These are phyloP conservation scores for Gyromitra esculenta DNA, from an alignment of 2,329 filamentous ascomycete species.

Conservation along the genomic window DNA sequence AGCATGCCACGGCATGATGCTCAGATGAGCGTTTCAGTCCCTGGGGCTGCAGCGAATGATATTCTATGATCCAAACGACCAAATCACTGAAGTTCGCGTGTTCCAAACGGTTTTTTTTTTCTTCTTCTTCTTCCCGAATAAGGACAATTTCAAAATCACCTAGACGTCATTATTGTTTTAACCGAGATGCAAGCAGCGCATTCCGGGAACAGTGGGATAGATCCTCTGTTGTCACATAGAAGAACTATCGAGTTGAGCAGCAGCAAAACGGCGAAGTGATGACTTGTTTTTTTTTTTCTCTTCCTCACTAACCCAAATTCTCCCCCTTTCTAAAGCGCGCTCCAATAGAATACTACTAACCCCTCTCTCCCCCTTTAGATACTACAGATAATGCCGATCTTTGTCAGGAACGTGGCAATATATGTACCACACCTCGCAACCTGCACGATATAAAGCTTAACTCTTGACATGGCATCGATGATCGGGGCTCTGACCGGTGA, in stretches of 20 bases:
- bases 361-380: not conserved
- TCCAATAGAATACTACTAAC: not conserved
- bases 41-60: constrained; percentile 9
- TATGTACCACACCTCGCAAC: not conserved
- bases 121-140: not conserved
- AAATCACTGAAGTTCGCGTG: constrained; percentile 24
- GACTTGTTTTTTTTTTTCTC: not conserved
- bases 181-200: constrained; percentile 20
- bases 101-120: not conserved
- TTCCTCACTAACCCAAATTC: not conserved
- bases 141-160: not conserved
- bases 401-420: constrained; percentile 25
- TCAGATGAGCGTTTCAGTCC: constrained; percentile 17
- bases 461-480: constrained; percentile 15
- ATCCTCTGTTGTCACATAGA: constrained; percentile 8
- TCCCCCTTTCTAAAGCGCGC: not conserved
- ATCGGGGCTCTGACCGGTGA: not conserved
- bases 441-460: constrained; percentile 20
- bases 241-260: not conserved
- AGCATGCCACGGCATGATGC: constrained; percentile 18
- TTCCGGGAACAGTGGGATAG: not conserved
- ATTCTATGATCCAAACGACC: constrained; percentile 9
- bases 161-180: constrained; percentile 17
- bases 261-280: not conserved
- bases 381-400: not conserved